Evolutionary conservation across 352 stramenopile genomes (phyloP), one percentile per base, ranked within the genome.

Genomic region (Saprolegnia parasitica): DNA sequence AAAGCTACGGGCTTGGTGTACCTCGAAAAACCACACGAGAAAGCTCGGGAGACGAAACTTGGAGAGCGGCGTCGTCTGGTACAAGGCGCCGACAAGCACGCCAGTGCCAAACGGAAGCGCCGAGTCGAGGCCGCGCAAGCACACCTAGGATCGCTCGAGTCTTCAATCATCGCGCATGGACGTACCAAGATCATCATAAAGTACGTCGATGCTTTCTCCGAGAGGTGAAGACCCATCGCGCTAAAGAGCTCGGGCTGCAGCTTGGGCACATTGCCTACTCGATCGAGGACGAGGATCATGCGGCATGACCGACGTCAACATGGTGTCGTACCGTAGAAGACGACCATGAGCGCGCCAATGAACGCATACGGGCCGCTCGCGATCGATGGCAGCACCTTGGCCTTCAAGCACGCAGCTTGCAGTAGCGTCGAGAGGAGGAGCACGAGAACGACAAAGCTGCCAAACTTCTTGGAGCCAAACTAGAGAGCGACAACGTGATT

Each of bases 391-490:
- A 68, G 11, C 24, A 60, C 24, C 35, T 60, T 60, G 20, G 35
- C 20, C 26, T 72, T 68, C 16, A 68, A 68, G 9, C 18, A 60
- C 21, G 16, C 52, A 9, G 49, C 23, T 68, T 72, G 52, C 9
- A 72, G 57, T 15, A 55, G 13, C n/a, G 56, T 72, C 29, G 67
- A 72, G 10, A 86, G 76, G 5, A 80, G 39, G 64, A 89, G 70
- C 29, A 89, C 72, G 54, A 90, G 93, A 49, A 92, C 73, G 20
- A 89, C 37, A 8, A 90, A 47, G 64, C 84, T 93, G 35, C 87
- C 85, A 62, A 93, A 95, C 67, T 95, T 95, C 58, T 86, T 82
- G 65, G 87, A 93, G 15, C 87, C 87, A 83, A 95, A 80, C 75
- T 93, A 75, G 39, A 56, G 39, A 26, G 5, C 45, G 29, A 54